Evolutionary conservation across 306 rosid genomes (phyloP).

Genomic region (Vicia faba): DNA sequence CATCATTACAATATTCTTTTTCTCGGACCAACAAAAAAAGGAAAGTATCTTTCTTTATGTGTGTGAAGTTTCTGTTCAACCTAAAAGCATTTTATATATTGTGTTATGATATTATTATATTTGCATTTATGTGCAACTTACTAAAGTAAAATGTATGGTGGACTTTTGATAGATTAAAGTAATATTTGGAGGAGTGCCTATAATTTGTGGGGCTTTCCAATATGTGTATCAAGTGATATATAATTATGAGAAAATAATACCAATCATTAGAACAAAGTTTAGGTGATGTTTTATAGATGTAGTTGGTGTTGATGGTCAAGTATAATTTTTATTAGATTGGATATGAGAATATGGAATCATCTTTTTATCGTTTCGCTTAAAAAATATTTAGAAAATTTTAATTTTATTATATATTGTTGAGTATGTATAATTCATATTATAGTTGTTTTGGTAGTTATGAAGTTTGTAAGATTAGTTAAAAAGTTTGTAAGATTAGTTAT

Average conservation of each 20-base stretch:
- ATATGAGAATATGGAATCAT: too few species aligned
- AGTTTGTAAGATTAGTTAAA: too few species aligned
- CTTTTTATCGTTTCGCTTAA: too few species aligned
- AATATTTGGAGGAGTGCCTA: not conserved
- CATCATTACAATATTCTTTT: conserved; percentile 55
- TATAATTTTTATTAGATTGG: too few species aligned
- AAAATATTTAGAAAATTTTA: too few species aligned
- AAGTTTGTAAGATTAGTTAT: too few species aligned
- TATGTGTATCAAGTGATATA: too few species aligned
- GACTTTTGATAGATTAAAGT: not conserved
- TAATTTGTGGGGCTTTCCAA: not conserved
- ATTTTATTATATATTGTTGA: too few species aligned
- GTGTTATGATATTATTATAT: not conserved
- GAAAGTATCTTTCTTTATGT: not conserved
- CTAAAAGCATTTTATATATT: conserved; percentile 11
- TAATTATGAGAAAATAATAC: too few species aligned
- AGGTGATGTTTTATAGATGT: not conserved
- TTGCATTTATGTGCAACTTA: not conserved
- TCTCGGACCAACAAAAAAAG: conserved; percentile 17
- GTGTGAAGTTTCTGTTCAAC: conserved; percentile 8
- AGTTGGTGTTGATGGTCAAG: not conserved
- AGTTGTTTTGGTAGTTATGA: too few species aligned
- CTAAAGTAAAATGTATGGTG: not conserved
- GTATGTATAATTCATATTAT: too few species aligned
- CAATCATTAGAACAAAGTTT: too few species aligned